These are phyloP conservation scores for Gnaphalium uliginosum DNA, from an alignment of 129 eudicot genomes.

Conservation along the genomic window DNA sequence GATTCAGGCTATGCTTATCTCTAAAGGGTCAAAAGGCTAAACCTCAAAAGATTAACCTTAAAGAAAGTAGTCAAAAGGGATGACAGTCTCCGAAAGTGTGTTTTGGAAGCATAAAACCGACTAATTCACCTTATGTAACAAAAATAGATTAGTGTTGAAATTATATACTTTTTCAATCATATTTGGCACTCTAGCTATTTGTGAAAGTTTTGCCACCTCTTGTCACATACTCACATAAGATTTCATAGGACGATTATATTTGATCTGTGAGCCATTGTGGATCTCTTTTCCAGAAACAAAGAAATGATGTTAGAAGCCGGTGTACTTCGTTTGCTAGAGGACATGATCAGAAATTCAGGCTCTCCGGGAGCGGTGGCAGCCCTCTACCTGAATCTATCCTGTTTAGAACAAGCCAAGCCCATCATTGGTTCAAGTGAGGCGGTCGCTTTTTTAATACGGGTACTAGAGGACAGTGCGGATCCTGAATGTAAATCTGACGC, in stretches of 20 bases:
- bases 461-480: slow-evolving; percentile 44
- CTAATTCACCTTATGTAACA: not conserved
- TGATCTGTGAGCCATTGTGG: not conserved
- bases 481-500: slow-evolving; percentile 71
- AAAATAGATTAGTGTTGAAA: not conserved
- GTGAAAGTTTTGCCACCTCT: not conserved
- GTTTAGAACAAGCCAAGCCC: slow-evolving; percentile 80
- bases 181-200: not conserved
- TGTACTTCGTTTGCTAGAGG: slow-evolving; percentile 56
- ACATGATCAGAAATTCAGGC: slow-evolving; percentile 44
- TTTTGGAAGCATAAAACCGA: not conserved
- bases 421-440: slow-evolving; percentile 69
- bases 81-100: not conserved
- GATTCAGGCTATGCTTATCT: not conserved
- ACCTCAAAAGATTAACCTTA: not conserved
- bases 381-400: slow-evolving; percentile 73
- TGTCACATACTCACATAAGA: not conserved
- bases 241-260: not conserved
- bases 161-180: not conserved
- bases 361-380: slow-evolving; percentile 72
- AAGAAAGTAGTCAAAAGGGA: not conserved
- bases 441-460: slow-evolving; percentile 56
- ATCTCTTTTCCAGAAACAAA: slow-evolving; percentile 68
- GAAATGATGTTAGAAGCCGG: slow-evolving; percentile 76
- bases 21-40: not conserved